These are phyloP conservation scores for Cryptococcus maquisensis DNA, from an alignment of 1,284 basidiomycete species.

Conservation along the genomic window DNA sequence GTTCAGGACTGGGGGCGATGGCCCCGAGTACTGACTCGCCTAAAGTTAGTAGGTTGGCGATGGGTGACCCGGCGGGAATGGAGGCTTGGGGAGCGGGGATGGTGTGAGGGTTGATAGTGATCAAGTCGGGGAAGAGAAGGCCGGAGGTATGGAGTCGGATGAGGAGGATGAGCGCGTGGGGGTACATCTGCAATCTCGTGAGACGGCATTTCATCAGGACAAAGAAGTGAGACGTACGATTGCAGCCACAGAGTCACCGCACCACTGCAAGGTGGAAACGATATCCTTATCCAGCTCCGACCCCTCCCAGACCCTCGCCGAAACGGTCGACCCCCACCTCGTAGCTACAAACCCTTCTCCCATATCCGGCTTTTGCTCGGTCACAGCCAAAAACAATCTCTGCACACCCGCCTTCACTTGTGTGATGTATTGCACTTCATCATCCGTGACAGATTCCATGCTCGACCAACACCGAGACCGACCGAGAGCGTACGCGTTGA, in stretches of 20 bases:
- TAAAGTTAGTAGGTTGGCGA: neutral
- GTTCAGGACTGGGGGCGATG: neutral
- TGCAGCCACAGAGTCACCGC: neutral
- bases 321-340: neutral
- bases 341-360: neutral
- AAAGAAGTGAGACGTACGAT: neutral
- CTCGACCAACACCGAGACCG: neutral
- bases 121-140: neutral
- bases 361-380: neutral
- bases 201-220: neutral
- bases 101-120: neutral
- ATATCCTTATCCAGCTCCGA: neutral
- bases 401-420: neutral
- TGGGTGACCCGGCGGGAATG: neutral
- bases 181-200: neutral
- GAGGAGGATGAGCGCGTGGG: neutral
- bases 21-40: neutral
- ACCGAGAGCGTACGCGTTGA: neutral
- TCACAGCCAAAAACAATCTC: neutral
- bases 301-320: neutral
- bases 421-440: neutral
- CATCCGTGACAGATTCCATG: neutral
- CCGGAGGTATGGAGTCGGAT: neutral
- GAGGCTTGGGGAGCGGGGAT: neutral
- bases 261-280: neutral